These are phyloP conservation scores for Cardamine occulta DNA, from an alignment of 345 rosid genomes.

Conservation along the genomic window DNA sequence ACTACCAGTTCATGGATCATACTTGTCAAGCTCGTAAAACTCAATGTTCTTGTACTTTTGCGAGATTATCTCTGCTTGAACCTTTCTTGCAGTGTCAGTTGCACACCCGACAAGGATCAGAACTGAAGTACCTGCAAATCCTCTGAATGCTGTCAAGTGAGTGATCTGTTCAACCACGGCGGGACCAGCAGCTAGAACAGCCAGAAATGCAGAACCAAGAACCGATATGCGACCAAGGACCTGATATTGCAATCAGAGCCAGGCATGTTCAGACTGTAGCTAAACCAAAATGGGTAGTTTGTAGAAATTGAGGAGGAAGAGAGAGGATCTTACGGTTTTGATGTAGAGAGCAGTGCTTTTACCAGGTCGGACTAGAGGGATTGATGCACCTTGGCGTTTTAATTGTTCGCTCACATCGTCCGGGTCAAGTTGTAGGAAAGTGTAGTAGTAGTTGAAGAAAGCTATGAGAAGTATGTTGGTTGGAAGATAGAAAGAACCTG, in stretches of 20 bases:
- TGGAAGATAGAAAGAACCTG: conserved; percentile 92
- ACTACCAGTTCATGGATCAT: conserved; percentile 29
- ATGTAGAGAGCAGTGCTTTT: conserved; percentile 89
- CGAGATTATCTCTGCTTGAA: conserved; percentile 92
- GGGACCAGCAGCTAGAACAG: conserved; percentile 97
- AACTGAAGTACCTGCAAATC: conserved; percentile 97
- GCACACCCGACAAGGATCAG: conserved; percentile 99
- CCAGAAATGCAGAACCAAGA: conserved; percentile 83
- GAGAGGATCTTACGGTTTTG: conserved; percentile 64
- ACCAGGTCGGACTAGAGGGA: conserved; percentile 92
- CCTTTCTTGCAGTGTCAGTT: conserved; percentile 95
- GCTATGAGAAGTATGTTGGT: conserved; percentile 90
- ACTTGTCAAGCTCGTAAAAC: conserved; percentile 75
- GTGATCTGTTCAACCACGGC: conserved; percentile 84
- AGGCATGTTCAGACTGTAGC: not conserved
- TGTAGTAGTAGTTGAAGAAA: conserved; percentile 97
- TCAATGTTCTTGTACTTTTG: conserved; percentile 96
- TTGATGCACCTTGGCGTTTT: conserved; percentile 96
- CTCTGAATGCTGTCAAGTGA: conserved; percentile 95
- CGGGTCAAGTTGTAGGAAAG: conserved; percentile 96
- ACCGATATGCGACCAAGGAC: conserved; percentile 97
- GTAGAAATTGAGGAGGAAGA: not conserved
- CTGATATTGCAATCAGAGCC: conserved; percentile 43
- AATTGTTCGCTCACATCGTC: conserved; percentile 98
- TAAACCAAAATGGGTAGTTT: conserved; percentile 3